Base-by-base conservation (phyloP, 257 asterid genomes). In the Anisodus acutangulus region DNA sequence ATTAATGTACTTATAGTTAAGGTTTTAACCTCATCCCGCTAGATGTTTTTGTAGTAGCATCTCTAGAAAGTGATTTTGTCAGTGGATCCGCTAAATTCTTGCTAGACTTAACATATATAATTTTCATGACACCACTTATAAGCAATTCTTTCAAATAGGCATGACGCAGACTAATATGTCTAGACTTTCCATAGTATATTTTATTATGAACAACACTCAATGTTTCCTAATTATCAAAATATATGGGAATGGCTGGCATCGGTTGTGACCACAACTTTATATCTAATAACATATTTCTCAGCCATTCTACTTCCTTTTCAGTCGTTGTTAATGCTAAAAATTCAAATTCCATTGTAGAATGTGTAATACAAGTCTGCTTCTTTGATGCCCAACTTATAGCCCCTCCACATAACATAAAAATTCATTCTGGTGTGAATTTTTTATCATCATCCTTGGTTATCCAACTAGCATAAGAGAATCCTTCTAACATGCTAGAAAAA, bases 141-240 rank as follows among this genome's bases (percentile, higher is more conserved):
- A 58, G 11, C 6, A 83, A 5, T 19, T 57, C n/a, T n/a, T 47
- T 3, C 8, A 83, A 31, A 10, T 3, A 37, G 0, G 4, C 59
- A 84, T 84, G 55, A 1, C 58, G 47, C 8, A 84, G 5, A 17
- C 9, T 58, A 1, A 79, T 54, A 68, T 80, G 84, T 80, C 43
- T 67, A 37, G 66, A 39, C n/a, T 74, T 59, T 4, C 41, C 54
- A 74, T 83, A 79, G 9, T 54, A 78, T 0, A 78, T 11, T 6
- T 63, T 26, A 17, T 31, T 84, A 7, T 62, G 67, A 0, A 45
- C 84, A 49, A 45, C 43, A 35, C 54, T 4, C 37, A 79, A 43
- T 1, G 35, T 64, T 19, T 22, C 43, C 4, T 41, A 11, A n/a
- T 37, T 79, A 68, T 79, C 72, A 43, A 19, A 69, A 55, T n/a